Percentiles rank a stretch among this genome's conserved stretches.
Evolutionary conservation across 176 grass and related monocot genomes (phyloP).

Genomic region (Tuctoria greenei): DNA sequence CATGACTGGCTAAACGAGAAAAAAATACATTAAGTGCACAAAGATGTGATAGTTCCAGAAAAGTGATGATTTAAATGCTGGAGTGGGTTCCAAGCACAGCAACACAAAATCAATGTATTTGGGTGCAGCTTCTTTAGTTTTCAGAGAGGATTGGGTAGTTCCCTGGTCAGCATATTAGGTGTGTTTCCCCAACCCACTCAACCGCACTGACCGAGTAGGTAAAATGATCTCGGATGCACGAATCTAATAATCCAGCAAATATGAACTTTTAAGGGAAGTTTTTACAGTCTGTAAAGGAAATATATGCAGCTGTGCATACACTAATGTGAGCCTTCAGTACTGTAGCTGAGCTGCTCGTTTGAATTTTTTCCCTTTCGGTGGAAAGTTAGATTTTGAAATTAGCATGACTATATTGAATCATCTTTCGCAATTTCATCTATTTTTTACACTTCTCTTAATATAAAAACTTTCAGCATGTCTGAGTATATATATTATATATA

Average conservation of each 20-base stretch:
- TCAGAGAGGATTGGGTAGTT: neutral
- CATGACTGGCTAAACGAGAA: neutral
- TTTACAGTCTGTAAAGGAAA: neutral
- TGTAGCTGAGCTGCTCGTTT: neutral
- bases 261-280: neutral
- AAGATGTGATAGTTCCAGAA: neutral
- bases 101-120: neutral
- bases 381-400: neutral
- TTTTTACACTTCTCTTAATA: no score
- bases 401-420: neutral
- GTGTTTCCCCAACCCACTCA: conserved; percentile 21
- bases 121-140: neutral
- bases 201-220: neutral
- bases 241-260: neutral
- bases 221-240: conserved; percentile 8
- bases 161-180: conserved; percentile 22
- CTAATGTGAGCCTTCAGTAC: no score
- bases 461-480: no score
- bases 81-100: conserved; percentile 39
- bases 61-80: neutral
- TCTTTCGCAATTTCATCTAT: no score
- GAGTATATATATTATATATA: no score
- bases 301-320: neutral
- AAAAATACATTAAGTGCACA: neutral
- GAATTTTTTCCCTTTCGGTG: neutral